These are phyloP conservation scores for Geotrichum bryndzae DNA, from an alignment of 1,139 yeast genomes.

Conservation along the genomic window DNA sequence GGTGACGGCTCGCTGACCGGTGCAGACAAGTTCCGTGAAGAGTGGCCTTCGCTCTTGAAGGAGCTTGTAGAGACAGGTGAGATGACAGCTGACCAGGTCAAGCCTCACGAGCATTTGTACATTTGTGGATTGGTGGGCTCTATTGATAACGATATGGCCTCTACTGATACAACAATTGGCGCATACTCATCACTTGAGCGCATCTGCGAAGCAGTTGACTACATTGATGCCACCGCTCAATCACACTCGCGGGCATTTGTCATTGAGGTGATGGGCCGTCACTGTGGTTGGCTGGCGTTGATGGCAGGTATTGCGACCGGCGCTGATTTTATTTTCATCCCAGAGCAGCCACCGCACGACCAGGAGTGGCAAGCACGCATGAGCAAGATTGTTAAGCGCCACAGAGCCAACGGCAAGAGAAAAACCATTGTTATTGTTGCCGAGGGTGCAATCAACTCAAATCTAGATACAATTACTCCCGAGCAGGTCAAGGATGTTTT, in stretches of 20 bases:
- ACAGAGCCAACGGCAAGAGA: slow-evolving; percentile 81
- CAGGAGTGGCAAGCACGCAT: slow-evolving; percentile 64
- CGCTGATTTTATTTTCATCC: slow-evolving; percentile 90
- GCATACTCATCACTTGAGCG: slow-evolving; percentile 91
- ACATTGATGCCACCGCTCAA: slow-evolving; percentile 93
- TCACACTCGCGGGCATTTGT: slow-evolving; percentile 97
- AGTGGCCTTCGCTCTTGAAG: slow-evolving; percentile 81
- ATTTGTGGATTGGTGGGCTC: slow-evolving; percentile 96
- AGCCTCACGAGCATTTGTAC: slow-evolving; percentile 64
- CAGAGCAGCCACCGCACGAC: slow-evolving; percentile 76
- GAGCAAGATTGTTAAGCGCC: slow-evolving; percentile 59
- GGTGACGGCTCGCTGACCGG: slow-evolving; percentile 98
- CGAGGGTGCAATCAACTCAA: slow-evolving; percentile 89
- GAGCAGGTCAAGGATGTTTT: slow-evolving; percentile 73
- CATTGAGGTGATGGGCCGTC: slow-evolving; percentile 98
- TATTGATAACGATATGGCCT: slow-evolving; percentile 95
- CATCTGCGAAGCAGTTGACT: slow-evolving; percentile 89
- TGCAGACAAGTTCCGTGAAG: slow-evolving; percentile 86
- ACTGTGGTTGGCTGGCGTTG: slow-evolving; percentile 97
- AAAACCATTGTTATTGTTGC: slow-evolving; percentile 95
- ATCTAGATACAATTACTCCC: slow-evolving; percentile 73
- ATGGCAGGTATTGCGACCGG: slow-evolving; percentile 96
- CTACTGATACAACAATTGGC: slow-evolving; percentile 94
- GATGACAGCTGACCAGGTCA: slow-evolving; percentile 52
- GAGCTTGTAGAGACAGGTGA: slow-evolving; percentile 56